Evolutionary conservation across 2,329 filamentous ascomycete species (phyloP), one percentile per base, ranked within the genome.

Genomic region (Aureobasidium sp.): DNA sequence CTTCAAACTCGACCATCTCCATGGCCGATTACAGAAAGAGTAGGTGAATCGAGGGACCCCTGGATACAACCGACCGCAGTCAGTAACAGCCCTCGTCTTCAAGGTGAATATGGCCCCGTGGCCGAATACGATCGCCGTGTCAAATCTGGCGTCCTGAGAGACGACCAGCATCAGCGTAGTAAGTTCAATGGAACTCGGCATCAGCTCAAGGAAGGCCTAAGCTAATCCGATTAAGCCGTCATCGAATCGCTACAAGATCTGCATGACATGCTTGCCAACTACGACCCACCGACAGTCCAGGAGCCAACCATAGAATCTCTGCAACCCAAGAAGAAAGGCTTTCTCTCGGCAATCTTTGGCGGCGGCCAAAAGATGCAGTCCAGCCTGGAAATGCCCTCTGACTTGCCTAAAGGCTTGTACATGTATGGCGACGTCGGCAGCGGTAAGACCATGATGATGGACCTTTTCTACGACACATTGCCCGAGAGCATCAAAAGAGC

Each of bases 401-500:
- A 87, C 65, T 79, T 97, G 1, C 94, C 94, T 0, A 88, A 90
- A 67, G 94, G 94, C 0, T 77, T 99, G 35, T 99, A 99, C 75
- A 88, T 99, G 74, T 97, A 90, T 70, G 94, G 94, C 63, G 94
- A 99, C 73, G 94, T 99, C 2, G 94, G 94, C 44, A 95, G 91
- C 69, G 94, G 94, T 65, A 99, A 99, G 81, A 99, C 94, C 2
- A 99, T 99, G 94, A 81, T 99, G 71, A 99, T 99, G 94, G 93
- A 99, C 72, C 80, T 99, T 54, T 97, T 97, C 75, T 96, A 92
- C 77, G 92, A 97, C 66, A 97, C 93, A 0, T 79, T 97, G 24
- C 94, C 94, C 0, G 73, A 79, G 17, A 87, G 88, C 63, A 91
- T 97, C 66, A 82, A 81, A 62, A 85, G 85, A 35, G 97, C 96